phyloP scores from a whole-genome alignment of 805 yeast genomes.

The Pichia manshurica region DNA sequence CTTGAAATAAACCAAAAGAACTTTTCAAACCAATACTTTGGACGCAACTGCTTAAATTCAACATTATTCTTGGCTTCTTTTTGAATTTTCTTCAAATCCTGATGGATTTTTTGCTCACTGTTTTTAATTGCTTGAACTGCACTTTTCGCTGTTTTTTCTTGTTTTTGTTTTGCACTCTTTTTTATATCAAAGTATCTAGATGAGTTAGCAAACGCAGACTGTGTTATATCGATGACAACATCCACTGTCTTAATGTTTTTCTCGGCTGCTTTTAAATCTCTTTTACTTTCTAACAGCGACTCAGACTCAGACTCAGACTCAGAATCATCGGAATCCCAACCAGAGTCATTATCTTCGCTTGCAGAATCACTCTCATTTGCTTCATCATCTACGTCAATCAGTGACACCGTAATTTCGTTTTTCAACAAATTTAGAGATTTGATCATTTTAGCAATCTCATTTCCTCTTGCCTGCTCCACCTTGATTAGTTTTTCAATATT shows the following conservation, averaged over 20 bases:
- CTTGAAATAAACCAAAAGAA: constrained; percentile 90
- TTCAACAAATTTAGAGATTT: constrained; percentile 66
- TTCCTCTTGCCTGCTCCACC: constrained; percentile 63
- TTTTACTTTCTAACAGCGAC: constrained; percentile 3
- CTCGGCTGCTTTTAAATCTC: neutral
- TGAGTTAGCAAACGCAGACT: constrained; percentile 87
- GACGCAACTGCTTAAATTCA: constrained; percentile 53
- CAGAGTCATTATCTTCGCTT: constrained; percentile 21
- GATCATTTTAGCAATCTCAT: constrained; percentile 56
- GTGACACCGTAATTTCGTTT: constrained; percentile 53
- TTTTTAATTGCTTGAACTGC: constrained; percentile 74
- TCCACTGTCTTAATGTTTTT: constrained; percentile 31
- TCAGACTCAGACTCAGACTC: constrained; percentile 30
- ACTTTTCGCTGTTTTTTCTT: constrained; percentile 71
- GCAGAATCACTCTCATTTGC: constrained; percentile 26
- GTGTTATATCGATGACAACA: constrained; percentile 59
- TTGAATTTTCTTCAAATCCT: constrained; percentile 61
- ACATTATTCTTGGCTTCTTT: constrained; percentile 46
- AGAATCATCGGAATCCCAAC: constrained; percentile 22
- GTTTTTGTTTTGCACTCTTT: constrained; percentile 70
- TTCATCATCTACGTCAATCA: constrained; percentile 44
- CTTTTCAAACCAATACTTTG: constrained; percentile 88
- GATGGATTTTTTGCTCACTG: constrained; percentile 71
- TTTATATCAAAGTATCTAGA: constrained; percentile 72
- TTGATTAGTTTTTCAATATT: constrained; percentile 72